A percentile compares a stretch with the other conserved stretches of the same genome.
Evolutionary conservation across 768 basidiomycete genomes (phyloP).

Genomic region (Macrocybe gigantea): DNA sequence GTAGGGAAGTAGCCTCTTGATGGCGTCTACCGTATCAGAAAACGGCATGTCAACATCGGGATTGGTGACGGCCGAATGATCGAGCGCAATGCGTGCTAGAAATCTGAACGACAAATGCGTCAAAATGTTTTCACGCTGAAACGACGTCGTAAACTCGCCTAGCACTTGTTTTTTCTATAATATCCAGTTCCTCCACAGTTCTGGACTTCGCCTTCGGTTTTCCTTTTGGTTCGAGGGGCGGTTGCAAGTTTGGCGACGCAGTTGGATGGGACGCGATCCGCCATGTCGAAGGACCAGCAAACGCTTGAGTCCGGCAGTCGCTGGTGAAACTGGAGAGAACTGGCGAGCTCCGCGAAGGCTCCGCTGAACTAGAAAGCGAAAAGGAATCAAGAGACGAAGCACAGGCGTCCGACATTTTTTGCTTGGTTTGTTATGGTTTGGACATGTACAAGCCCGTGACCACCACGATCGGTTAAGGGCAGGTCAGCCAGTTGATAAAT

Average conservation of each 20-base stretch:
- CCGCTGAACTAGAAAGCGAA: constrained; percentile 14
- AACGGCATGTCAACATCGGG: constrained; percentile 74
- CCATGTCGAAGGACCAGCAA: constrained; percentile 24
- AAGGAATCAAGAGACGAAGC: constrained; percentile 26
- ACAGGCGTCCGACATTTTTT: constrained; percentile 37
- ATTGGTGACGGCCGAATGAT: constrained; percentile 54
- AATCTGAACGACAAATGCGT: constrained; percentile 24
- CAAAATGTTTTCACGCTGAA: constrained; percentile 10
- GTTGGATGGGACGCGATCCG: constrained; percentile 13
- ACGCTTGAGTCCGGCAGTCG: constrained; percentile 16
- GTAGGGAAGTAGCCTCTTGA: constrained; percentile 72
- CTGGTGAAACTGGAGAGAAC: constrained; percentile 14
- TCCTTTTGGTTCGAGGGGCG: constrained; percentile 14
- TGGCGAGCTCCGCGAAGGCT: constrained; percentile 11
- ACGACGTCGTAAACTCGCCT: constrained; percentile 27
- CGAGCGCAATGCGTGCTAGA: constrained; percentile 50
- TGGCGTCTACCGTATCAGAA: constrained; percentile 49
- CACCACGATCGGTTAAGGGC: constrained; percentile 16
- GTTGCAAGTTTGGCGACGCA: constrained; percentile 2
- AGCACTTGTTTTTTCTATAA: constrained; percentile 37
- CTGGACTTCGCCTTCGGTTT: not conserved
- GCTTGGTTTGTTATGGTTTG: constrained; percentile 34
- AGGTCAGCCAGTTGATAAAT: constrained; percentile 26
- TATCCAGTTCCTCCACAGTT: constrained; percentile 45
- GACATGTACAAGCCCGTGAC: constrained; percentile 32